Base-by-base conservation (phyloP, 129 eudicot species). In the Flaveria sonorensis region DNA sequence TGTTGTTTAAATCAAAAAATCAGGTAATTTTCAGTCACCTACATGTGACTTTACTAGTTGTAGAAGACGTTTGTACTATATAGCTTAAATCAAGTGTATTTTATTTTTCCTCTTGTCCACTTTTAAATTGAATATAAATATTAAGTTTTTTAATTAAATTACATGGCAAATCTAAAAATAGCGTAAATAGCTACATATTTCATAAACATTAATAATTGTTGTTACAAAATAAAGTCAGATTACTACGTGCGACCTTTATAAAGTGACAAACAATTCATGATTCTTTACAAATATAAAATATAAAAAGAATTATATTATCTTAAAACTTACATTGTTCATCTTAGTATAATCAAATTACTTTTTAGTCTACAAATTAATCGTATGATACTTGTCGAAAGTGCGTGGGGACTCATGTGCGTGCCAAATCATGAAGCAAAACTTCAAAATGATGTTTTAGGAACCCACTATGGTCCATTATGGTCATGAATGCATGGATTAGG, bases 401-500 rank as follows among this genome's bases (percentile, higher is more conserved):
- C 15, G 76, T 79, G 77, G 82, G 70, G 64, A 61, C 52, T 62
- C 45, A 74, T 56, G 18, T 81, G 84, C 84, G 70, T 81, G 80
- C 80, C 80, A 74, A 81, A 74, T 67, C 84, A 81, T 68, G 80
- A 74, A 68, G 16, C 80, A 81, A 59, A 60, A 68, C 71, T 62
- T 75, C 30, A 39, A 57, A 45, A 81, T 81, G 80, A 81, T 81
- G 80, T 32, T 46, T 67, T 67, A 81, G 55, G 84, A 81, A 81
- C 80, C 84, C 84, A 81, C 84, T 57, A 45, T 74, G 84, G 76
- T 81, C 75, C 76, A 81, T 81, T 57, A 81, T 81, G 80, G 84
- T 47, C 84, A 74, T 81, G 75, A 74, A 74, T 10, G 63, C 71
- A 81, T 74, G 84, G 75, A 81, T 81, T 81, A 81, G 80, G 78